Conservation (phyloP, 2,329 filamentous ascomycete species). For the Geosmithia morbida region DNA sequence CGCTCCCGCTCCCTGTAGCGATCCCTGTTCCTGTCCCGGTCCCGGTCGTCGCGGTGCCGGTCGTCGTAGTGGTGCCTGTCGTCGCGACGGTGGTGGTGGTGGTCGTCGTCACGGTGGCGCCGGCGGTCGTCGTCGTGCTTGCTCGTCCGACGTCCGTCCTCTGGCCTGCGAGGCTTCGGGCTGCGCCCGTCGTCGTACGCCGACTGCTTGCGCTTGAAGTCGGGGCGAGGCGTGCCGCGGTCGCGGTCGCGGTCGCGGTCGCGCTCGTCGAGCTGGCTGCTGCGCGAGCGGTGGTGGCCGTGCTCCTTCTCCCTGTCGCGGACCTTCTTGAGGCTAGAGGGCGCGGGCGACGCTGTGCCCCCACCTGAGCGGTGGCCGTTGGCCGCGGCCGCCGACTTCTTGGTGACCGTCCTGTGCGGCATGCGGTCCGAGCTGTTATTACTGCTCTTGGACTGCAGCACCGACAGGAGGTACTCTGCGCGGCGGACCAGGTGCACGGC, state of each 20-base stretch:
- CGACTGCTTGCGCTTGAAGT: conserved; percentile 48
- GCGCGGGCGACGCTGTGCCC: conserved; percentile 54
- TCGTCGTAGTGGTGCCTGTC: conserved; percentile 17
- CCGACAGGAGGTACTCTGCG: conserved; percentile 89
- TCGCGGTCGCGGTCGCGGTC: conserved; percentile 37
- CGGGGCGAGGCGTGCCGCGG: conserved; percentile 32
- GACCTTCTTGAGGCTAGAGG: conserved; percentile 28
- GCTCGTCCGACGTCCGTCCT: conserved; percentile 22
- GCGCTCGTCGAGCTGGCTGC: conserved; percentile 34
- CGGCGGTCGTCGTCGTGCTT: conserved; percentile 18
- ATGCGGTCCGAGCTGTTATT: conserved; percentile 44
- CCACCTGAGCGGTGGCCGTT: conserved; percentile 49
- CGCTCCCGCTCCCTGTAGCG: conserved; percentile 3
- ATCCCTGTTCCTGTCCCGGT: conserved; percentile 8
- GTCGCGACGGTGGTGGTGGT: conserved; percentile 8
- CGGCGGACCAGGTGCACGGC: conserved; percentile 92
- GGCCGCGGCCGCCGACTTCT: conserved; percentile 43
- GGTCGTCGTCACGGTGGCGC: conserved; percentile 15
- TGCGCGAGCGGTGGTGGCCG: conserved; percentile 30
- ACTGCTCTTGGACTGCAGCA: conserved; percentile 71
- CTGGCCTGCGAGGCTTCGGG: conserved; percentile 25
- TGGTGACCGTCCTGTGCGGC: conserved; percentile 72
- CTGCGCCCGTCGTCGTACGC: conserved; percentile 24
- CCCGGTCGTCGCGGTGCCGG: conserved; percentile 13
- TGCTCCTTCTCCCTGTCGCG: conserved; percentile 33